Conservation (phyloP, 2,329 filamentous ascomycete genomes). For the Stagonosporopsis chrysanthemi region DNA sequence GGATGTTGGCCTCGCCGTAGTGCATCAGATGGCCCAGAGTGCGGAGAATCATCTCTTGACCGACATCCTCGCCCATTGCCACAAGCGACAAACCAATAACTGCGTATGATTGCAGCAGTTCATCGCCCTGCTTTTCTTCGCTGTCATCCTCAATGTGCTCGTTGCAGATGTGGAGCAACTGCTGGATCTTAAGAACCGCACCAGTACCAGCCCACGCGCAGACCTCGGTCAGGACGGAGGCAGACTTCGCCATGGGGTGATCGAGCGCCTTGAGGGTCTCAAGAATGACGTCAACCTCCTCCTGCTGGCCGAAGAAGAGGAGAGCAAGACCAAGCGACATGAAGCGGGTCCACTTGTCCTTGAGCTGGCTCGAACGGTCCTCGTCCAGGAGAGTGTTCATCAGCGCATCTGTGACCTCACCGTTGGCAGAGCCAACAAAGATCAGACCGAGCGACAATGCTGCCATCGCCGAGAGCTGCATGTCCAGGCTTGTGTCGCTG, state of each 20-base stretch:
- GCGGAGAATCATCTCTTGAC: constrained; percentile 97
- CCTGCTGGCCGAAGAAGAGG: constrained; percentile 94
- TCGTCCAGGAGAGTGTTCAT: constrained; percentile 93
- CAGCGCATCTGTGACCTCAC: constrained; percentile 90
- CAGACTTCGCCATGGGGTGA: constrained; percentile 96
- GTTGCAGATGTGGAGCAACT: constrained; percentile 96
- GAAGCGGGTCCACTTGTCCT: constrained; percentile 98
- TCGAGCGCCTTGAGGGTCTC: constrained; percentile 97
- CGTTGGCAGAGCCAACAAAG: constrained; percentile 90
- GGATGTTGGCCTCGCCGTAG: constrained; percentile 96
- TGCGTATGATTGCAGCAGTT: constrained; percentile 93
- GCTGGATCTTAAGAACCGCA: constrained; percentile 95
- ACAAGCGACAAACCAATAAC: constrained; percentile 93
- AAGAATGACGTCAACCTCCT: constrained; percentile 97
- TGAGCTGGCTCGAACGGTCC: constrained; percentile 86
- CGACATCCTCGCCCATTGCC: constrained; percentile 97
- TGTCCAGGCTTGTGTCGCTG: constrained; percentile 80
- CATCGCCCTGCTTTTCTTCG: constrained; percentile 88
- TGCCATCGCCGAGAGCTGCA: constrained; percentile 97
- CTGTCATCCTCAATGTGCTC: constrained; percentile 95
- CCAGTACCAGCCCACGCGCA: constrained; percentile 98
- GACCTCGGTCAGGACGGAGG: constrained; percentile 90
- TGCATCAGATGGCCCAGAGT: constrained; percentile 99
- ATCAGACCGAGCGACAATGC: constrained; percentile 88
- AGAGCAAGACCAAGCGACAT: constrained; percentile 92